A percentile compares a stretch with the other conserved stretches of the same genome.
These are phyloP conservation scores for Priceomyces castillae DNA, from an alignment of 805 yeast genomes.

Conservation along the genomic window DNA sequence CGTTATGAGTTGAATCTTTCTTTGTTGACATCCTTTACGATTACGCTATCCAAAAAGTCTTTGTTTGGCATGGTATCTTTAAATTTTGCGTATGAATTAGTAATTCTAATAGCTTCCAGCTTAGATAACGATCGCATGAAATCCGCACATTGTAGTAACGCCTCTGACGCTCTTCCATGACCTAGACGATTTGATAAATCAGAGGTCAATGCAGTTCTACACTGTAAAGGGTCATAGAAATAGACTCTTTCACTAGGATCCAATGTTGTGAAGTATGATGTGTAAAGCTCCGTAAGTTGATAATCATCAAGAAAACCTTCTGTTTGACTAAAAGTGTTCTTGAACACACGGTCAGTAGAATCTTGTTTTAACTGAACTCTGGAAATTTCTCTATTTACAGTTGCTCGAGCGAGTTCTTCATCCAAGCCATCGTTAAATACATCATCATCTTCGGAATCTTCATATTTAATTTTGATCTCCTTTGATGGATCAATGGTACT, in stretches of 20 bases:
- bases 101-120: neutral
- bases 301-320: slow-evolving; percentile 40
- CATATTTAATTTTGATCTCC: neutral
- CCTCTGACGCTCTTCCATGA: neutral
- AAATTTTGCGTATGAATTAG: neutral
- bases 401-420: slow-evolving; percentile 13
- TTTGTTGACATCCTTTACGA: too few relatives aligned
- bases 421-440: slow-evolving; percentile 24
- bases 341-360: slow-evolving; percentile 1
- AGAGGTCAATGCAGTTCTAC: slow-evolving; percentile 7
- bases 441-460: slow-evolving; percentile 16
- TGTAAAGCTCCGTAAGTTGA: slow-evolving; percentile 40
- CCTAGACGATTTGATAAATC: slow-evolving; percentile 5
- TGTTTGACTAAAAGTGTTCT: slow-evolving; percentile 5
- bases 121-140: neutral
- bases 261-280: slow-evolving; percentile 31
- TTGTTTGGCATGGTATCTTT: neutral
- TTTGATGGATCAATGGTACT: neutral
- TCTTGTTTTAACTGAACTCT: neutral
- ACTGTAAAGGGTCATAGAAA: slow-evolving; percentile 16
- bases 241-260: slow-evolving; percentile 15
- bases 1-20: too few relatives aligned
- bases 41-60: too few relatives aligned
- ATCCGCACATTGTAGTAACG: neutral
- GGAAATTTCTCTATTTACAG: neutral